Evolutionary conservation across 164 flowering plant genomes (phyloP), one percentile per base, ranked within the genome.

Genomic region (Euptelea pleiosperma): DNA sequence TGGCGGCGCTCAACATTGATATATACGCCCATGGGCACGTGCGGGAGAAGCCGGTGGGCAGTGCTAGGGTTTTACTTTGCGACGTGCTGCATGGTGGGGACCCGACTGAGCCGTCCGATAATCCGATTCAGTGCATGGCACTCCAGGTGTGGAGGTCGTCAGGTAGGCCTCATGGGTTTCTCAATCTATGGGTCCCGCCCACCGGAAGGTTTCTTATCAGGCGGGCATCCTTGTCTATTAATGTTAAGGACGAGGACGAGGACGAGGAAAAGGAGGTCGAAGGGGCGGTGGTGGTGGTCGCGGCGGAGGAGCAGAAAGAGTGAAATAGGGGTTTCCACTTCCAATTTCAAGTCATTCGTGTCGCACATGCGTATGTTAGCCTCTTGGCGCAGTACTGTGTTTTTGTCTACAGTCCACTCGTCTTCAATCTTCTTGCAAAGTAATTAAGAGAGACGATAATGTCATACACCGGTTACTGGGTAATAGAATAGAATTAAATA

Each of bases 101-200:
- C 16, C 66, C 64, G 9, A 19, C 57, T 7, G 75, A 74, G 58
- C 77, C 77, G 53, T 29, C 42, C 2, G 81, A 77, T 62, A 73
- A 76, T 50, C 76, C 75, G 52, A 69, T 74, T 8, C 78, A 74
- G 67, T 77, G 77, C 64, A 26, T 77, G 68, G 55, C 74, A 42
- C 52, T 74, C 48, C 76, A 74, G 67, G 74, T 73, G 15, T 55
- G 78, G 72, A 55, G 69, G 62, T 33, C 52, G 4, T 69, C 75
- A 4, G 81, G 81, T 1, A 63, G 68, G 72, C 76, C 78, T 3
- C 76, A 74, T 7, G 81, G 81, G 54, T 22, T 70, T 35, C 61
- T 77, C 22, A 72, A 72, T 63, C 52, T 69, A 55, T 77, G 82
- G 78, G 76, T 74, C 28, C 77, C 78, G 6, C 82, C 77, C 0